Conservation (phyloP, 2,329 filamentous ascomycete genomes). For the Sporothrix pseudoabietina region DNA sequence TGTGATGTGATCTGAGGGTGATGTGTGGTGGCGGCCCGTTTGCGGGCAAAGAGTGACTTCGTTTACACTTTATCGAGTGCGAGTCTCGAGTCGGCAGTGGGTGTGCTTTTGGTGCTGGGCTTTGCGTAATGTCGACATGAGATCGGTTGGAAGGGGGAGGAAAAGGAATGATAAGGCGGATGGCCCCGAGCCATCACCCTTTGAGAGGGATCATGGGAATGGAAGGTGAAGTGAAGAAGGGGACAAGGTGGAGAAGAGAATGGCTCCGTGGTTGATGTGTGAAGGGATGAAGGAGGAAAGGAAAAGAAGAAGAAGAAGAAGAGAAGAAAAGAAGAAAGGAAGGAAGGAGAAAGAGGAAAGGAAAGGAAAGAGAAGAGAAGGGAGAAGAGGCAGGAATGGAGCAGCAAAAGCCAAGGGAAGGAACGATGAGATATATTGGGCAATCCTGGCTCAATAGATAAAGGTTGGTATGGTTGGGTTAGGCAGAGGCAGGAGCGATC, state of each 20-base stretch:
- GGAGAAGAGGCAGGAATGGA: constrained; percentile 2
- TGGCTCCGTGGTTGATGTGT: not conserved
- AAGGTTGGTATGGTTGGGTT: not conserved
- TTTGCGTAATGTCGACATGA: not conserved
- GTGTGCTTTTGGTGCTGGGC: too few relatives aligned
- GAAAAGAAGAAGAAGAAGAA: not conserved
- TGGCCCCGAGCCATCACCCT: constrained; percentile 30
- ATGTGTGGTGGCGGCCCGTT: not conserved
- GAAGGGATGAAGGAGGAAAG: not conserved
- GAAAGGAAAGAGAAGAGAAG: not conserved
- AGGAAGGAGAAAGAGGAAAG: not conserved
- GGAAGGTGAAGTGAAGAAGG: not conserved
- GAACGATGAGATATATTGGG: constrained; percentile 25
- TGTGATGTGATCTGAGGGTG: not conserved
- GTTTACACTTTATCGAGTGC: not conserved
- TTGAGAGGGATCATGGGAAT: constrained; percentile 23
- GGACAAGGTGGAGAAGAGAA: constrained; percentile 2
- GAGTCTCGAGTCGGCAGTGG: constrained; percentile 3
- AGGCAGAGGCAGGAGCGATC: constrained; percentile 15
- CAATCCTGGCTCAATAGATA: not conserved
- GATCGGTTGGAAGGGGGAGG: not conserved
- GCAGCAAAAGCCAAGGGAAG: not conserved
- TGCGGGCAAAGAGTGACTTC: not conserved
- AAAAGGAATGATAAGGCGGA: constrained; percentile 24
- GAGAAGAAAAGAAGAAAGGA: not conserved